Evolutionary conservation across 2,329 filamentous ascomycete genomes (phyloP), one percentile per base, ranked within the genome.

Genomic region (Penicillium palitans): DNA sequence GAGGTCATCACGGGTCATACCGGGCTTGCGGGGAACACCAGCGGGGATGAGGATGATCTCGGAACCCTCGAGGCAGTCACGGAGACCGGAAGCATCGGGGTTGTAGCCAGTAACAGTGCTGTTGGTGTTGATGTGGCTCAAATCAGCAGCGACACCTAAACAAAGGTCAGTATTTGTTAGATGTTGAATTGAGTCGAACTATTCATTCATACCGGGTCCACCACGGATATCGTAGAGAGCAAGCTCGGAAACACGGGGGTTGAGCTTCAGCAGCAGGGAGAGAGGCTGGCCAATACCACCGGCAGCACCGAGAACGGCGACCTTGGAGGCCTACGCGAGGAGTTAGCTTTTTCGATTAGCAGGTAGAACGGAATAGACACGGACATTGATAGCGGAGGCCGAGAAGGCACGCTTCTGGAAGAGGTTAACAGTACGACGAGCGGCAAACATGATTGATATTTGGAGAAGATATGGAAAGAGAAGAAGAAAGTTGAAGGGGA

Each of bases 101-200:
- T 92, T 88, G 80, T 93, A 96, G 76, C 95, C 95, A 73, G 85
- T 93, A 80, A 98, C 93, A 71, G 80, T 88, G 83, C 90, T 93
- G 88, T 96, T 96, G 81, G 93, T 97, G 89, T 98, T 98, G 87
- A 99, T 92, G 85, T 99, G 95, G 75, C 90, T 90, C 80, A 99
- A 87, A 81, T 99, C 95, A 78, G 95, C 95, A 72, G 93, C 95
- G 80, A 99, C 95, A 89, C 93, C 93, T 95, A 70, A 40, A 70
- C 46, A 71, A 65, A 55, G 52, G 52, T 59, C 52, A 50, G 61
- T 35, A 31, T 39, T 31, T 13, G 12, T 50, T 53, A 6, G 29
- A 52, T 21, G 19, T 6, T 39, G 40, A 31, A 41, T 39, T 37
- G 12, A 9, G 10, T 40, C 27, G 25, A 55, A 13, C 19, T 17